Evolutionary conservation across 2,329 filamentous ascomycete genomes (phyloP).

Genomic region (Knufia petricola): DNA sequence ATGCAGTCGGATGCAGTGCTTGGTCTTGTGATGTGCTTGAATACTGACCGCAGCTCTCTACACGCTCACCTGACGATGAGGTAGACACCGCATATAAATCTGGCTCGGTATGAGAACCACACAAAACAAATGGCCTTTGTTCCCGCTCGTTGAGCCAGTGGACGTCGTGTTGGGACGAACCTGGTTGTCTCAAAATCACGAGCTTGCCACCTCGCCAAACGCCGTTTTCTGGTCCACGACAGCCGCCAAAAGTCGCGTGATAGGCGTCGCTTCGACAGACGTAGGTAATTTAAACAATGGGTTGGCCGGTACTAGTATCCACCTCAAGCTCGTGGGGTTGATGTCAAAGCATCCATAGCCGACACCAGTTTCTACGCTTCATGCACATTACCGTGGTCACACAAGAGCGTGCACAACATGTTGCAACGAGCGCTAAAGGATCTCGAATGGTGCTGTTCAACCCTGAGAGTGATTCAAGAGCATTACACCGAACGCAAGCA

Average conservation of each 20-base stretch:
- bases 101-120: too few relatives aligned
- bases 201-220: too few relatives aligned
- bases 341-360: neutral
- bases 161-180: neutral
- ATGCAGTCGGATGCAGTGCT: neutral
- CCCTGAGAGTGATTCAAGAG: too few relatives aligned
- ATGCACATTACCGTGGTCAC: neutral
- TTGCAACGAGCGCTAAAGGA: too few relatives aligned
- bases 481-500: neutral
- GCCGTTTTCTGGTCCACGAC: too few relatives aligned
- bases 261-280: neutral
- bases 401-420: too few relatives aligned
- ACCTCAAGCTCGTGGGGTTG: neutral
- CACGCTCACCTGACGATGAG: neutral
- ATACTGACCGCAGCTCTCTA: neutral
- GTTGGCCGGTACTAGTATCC: too few relatives aligned
- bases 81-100: too few relatives aligned
- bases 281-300: neutral
- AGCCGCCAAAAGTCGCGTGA: too few relatives aligned
- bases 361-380: neutral
- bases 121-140: too few relatives aligned
- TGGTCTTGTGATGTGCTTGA: slow-evolving; percentile 6
- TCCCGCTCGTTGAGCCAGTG: too few relatives aligned
- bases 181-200: neutral
- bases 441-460: too few relatives aligned